Evolutionary conservation across 1,284 basidiomycete genomes (phyloP).

Genomic region (Rhodotorula sp.): DNA sequence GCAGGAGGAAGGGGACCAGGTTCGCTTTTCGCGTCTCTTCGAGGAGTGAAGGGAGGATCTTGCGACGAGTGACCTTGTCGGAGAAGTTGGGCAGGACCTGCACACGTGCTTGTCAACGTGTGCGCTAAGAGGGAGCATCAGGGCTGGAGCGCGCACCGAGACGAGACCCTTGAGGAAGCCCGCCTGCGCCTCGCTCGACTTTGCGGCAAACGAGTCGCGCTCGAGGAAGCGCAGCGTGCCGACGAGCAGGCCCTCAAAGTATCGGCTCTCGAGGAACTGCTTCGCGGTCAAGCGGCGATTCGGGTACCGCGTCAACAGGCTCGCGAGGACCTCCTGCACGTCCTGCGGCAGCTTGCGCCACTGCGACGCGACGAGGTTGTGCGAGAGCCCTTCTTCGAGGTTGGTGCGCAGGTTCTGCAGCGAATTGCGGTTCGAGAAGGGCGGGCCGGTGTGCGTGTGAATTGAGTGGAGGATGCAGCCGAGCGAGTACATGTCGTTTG

Average conservation of each 20-base stretch:
- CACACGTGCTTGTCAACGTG: not conserved
- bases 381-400: constrained; percentile 59
- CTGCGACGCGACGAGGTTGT: constrained; percentile 44
- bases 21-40: constrained; percentile 81
- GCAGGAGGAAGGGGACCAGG: constrained; percentile 92
- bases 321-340: constrained; percentile 64
- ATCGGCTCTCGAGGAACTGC: constrained; percentile 64
- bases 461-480: constrained; percentile 88
- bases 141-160: not conserved
- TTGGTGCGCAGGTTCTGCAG: constrained; percentile 76
- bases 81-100: constrained; percentile 77
- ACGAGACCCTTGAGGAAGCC: constrained; percentile 62
- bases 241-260: constrained; percentile 96
- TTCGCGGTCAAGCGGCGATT: constrained; percentile 71
- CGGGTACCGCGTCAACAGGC: constrained; percentile 76
- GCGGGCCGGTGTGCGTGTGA: constrained; percentile 82
- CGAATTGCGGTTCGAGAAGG: constrained; percentile 85
- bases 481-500: constrained; percentile 92
- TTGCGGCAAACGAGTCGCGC: constrained; percentile 89
- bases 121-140: not conserved
- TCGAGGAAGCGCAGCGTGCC: constrained; percentile 96
- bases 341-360: constrained; percentile 47
- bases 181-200: constrained; percentile 91
- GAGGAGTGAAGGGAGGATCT: constrained; percentile 89
- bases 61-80: constrained; percentile 79